Evolutionary conservation across 2,329 filamentous ascomycete genomes (phyloP).

Genomic region (Verticillium dahliae): DNA sequence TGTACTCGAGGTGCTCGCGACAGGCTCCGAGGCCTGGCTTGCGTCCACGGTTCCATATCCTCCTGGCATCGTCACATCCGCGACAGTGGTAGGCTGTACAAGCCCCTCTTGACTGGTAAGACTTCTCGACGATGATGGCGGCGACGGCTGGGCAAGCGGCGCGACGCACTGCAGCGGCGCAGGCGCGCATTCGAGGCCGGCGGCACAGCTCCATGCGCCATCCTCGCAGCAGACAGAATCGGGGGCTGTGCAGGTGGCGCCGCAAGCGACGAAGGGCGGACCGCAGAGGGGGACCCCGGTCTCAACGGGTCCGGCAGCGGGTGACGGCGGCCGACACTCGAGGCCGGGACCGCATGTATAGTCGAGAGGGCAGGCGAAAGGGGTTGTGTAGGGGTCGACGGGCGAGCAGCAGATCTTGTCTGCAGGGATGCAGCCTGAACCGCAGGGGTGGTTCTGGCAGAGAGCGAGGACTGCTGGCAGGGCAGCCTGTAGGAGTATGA

Average conservation of each 20-base stretch:
- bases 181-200: not conserved
- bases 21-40: not conserved
- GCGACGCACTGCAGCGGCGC: not conserved
- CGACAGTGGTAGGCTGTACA: not conserved
- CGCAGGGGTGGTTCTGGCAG: conserved; percentile 1
- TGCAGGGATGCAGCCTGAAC: not conserved
- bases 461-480: not conserved
- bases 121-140: not conserved
- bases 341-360: not conserved
- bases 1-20: not conserved
- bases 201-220: not conserved
- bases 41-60: not conserved
- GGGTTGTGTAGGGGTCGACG: not conserved
- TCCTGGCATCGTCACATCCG: not conserved
- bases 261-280: not conserved
- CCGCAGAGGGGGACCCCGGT: not conserved
- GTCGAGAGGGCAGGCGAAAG: not conserved
- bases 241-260: not conserved
- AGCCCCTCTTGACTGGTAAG: not conserved
- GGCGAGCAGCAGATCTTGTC: not conserved
- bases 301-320: not conserved
- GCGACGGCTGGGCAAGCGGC: not conserved
- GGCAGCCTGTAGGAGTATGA: not conserved
- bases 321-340: not conserved
- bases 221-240: conserved; percentile 1